A percentile compares a stretch with the other conserved stretches of the same genome.
These are phyloP conservation scores for Nemania sp. DNA, from an alignment of 2,329 filamentous ascomycete genomes.

Conservation along the genomic window DNA sequence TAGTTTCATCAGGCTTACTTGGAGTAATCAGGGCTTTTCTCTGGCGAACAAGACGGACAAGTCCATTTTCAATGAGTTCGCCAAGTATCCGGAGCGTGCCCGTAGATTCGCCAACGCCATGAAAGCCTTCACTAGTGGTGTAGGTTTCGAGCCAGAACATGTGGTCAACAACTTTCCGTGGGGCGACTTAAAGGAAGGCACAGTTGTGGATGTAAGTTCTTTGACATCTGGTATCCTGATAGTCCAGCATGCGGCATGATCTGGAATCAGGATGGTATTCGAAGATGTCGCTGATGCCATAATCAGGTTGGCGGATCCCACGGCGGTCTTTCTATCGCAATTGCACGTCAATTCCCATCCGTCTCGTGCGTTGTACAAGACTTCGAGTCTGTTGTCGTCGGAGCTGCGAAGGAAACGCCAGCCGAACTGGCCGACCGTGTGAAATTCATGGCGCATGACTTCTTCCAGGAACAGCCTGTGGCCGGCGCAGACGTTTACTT, in stretches of 20 bases:
- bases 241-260: not conserved
- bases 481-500: slow-evolving; percentile 21
- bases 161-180: slow-evolving; percentile 28
- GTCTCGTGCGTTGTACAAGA: slow-evolving; percentile 39
- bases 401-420: slow-evolving; percentile 8
- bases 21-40: slow-evolving; percentile 29
- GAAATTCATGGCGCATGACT: slow-evolving; percentile 18
- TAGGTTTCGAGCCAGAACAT: slow-evolving; percentile 26
- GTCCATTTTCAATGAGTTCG: slow-evolving; percentile 30
- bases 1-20: not conserved
- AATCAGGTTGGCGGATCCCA: slow-evolving; percentile 30
- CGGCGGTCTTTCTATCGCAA: slow-evolving; percentile 21
- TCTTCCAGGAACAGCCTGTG: slow-evolving; percentile 17
- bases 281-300: not conserved
- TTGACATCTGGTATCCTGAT: not conserved
- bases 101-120: slow-evolving; percentile 32
- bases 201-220: slow-evolving; percentile 28
- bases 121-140: slow-evolving; percentile 27
- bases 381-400: slow-evolving; percentile 23
- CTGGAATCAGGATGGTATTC: not conserved
- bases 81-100: slow-evolving; percentile 28
- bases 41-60: slow-evolving; percentile 29
- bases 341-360: slow-evolving; percentile 17
- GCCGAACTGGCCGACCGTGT: slow-evolving; percentile 11
- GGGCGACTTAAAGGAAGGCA: slow-evolving; percentile 19